phyloP scores from a whole-genome alignment of 83 land plant genomes.

The Thuja plicata region DNA sequence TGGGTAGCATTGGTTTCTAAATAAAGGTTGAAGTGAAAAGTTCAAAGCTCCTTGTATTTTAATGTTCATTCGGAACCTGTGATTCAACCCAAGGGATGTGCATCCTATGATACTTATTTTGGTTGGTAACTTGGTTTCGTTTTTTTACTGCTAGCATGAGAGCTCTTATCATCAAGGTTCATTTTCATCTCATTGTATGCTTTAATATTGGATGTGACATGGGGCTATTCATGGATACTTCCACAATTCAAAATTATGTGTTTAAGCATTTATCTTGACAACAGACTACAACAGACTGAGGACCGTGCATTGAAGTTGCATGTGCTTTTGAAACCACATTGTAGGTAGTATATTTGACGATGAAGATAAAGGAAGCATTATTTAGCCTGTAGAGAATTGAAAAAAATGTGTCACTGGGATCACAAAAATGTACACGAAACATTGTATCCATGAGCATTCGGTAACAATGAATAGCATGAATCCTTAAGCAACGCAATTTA shows the following conservation, averaged over 20 bases:
- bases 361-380: neutral
- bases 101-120: neutral
- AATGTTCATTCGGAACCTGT: neutral
- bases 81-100: neutral
- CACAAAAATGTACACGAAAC: neutral
- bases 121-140: neutral
- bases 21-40: neutral
- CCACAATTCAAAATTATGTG: neutral
- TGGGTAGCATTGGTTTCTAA: neutral
- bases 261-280: neutral
- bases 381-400: neutral
- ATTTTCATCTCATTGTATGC: neutral
- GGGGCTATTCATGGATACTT: neutral
- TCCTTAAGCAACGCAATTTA: neutral
- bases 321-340: neutral
- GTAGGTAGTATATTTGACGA: neutral
- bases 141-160: neutral
- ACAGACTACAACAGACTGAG: neutral
- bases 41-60: neutral
- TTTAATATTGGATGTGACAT: neutral
- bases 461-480: neutral
- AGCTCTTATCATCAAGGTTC: neutral
- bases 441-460: neutral
- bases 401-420: neutral
- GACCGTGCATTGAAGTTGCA: neutral